A percentile compares a stretch with the other conserved stretches of the same genome.
These are phyloP conservation scores for Firmiana major DNA, from an alignment of 345 rosid species.

Conservation along the genomic window DNA sequence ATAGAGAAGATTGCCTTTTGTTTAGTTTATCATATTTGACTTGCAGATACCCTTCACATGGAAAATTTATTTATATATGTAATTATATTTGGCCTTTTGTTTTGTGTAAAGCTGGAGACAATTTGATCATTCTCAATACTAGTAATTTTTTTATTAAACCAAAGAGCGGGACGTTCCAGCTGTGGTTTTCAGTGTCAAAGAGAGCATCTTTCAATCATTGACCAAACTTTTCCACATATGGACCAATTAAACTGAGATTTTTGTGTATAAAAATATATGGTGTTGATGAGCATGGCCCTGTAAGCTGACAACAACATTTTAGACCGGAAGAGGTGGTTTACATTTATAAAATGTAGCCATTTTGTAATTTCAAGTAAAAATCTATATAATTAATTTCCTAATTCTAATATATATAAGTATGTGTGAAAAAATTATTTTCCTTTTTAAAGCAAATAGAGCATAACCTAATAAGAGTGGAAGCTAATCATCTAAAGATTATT, in stretches of 20 bases:
- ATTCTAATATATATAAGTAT: too few species aligned
- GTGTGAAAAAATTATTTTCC: too few species aligned
- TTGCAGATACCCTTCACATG: conserved; percentile 32
- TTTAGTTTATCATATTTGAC: conserved; percentile 20
- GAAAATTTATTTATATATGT: neutral
- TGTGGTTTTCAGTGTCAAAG: conserved; percentile 27
- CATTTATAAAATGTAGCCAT: too few species aligned
- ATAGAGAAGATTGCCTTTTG: too few species aligned
- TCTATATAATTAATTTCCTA: too few species aligned
- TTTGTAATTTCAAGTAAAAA: too few species aligned
- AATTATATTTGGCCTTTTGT: neutral
- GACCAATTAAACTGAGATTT: conserved; percentile 45
- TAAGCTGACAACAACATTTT: neutral
- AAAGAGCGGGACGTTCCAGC: conserved; percentile 41
- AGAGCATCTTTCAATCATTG: conserved; percentile 27
- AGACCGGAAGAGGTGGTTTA: neutral
- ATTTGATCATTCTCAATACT: conserved; percentile 31
- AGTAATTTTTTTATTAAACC: neutral
- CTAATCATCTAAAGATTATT: too few species aligned
- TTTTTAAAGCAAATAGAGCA: too few species aligned
- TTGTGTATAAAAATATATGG: conserved; percentile 11
- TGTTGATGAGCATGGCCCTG: neutral
- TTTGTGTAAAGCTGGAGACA: conserved; percentile 12
- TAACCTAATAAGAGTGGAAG: too few species aligned
- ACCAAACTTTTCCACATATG: conserved; percentile 32